Evolutionary conservation across 192 early-diverging fungal species (phyloP), one percentile per base, ranked within the genome.

Genomic region (Coemansia erecta): DNA sequence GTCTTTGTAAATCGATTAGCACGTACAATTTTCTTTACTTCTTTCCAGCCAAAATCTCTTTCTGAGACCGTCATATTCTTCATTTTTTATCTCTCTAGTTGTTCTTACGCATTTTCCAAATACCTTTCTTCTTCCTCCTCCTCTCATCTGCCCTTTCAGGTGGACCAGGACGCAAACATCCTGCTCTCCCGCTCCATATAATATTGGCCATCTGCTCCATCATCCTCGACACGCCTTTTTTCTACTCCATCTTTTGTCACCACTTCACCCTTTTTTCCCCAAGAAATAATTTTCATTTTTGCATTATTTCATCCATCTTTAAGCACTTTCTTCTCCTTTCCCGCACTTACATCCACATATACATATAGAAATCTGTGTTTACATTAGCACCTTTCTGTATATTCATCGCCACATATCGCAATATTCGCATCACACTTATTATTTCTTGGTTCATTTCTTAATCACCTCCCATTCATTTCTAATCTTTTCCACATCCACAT

Each of bases 211-310:
- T 43, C 13, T 17, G 4, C 42, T 17, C 42, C 17, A 17, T 2
- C 17, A n/a, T n/a, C n/a, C n/a, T n/a, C n/a, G n/a, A n/a, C n/a
- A n/a, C n/a, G n/a, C 42, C 8, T 43, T 52, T 52, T 15, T 52
- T 52, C 28, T 51, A 13, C 24, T 52, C 26, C 22, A 52, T 17
- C 28, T 28, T 52, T 52, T 17, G 14, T 52, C 28, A 52, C 28
- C 26, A 33, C 23, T 21, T 48, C 46, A 48, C 21, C 17, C 21
- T 48, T 13, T 52, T 52, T 52, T 21, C 50, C 24, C 50, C 50
- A 52, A 52, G 50, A 52, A 52, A 52, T 52, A 52, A 52, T 17
- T 33, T 51, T 24, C 26, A 26, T 52, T 48, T 48, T 48, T 48
- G 46, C 46, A 48, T 48, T 22, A 19, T 22, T 21, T 48, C 46